Percentiles rank a stretch among this genome's conserved stretches.
Conservation (phyloP, 2,329 filamentous ascomycete genomes). For the Diaporthe helianthi region DNA sequence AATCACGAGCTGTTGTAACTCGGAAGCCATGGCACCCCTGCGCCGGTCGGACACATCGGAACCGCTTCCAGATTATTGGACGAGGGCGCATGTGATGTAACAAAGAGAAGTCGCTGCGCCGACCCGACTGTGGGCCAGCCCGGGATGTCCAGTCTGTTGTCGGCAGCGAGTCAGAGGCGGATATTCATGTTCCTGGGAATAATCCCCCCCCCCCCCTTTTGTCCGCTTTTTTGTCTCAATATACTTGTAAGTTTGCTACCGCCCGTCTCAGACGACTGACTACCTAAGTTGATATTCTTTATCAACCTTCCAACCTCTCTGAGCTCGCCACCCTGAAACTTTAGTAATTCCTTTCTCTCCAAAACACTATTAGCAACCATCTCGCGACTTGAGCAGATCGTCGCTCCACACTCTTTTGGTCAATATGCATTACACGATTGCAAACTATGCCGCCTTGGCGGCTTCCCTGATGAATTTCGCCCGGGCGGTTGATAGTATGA, state of each 20-base stretch:
- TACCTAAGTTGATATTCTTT: too few relatives aligned
- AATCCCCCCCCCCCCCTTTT: constrained; percentile 19
- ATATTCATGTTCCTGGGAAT: background rate
- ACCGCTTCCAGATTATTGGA: background rate
- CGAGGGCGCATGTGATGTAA: background rate
- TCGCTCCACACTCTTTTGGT: constrained; percentile 11
- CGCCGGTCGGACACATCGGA: background rate
- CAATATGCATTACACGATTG: constrained; percentile 7
- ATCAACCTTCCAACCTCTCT: background rate
- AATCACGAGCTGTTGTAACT: background rate
- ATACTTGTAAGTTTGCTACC: background rate
- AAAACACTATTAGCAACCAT: background rate
- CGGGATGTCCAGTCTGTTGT: constrained; percentile 21
- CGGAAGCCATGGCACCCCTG: constrained; percentile 3
- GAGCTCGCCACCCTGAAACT: too few relatives aligned
- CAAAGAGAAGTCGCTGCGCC: constrained; percentile 1
- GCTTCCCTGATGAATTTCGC: background rate
- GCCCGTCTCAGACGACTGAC: background rate
- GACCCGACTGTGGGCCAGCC: constrained; percentile 15
- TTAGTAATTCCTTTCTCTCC: background rate
- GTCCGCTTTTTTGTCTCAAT: background rate
- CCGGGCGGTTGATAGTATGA: background rate
- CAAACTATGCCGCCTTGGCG: constrained; percentile 8
- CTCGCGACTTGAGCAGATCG: constrained; percentile 1
- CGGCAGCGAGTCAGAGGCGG: constrained; percentile 12